Conservation (phyloP, 129 eudicot species). For the Flaveria robusta region DNA sequence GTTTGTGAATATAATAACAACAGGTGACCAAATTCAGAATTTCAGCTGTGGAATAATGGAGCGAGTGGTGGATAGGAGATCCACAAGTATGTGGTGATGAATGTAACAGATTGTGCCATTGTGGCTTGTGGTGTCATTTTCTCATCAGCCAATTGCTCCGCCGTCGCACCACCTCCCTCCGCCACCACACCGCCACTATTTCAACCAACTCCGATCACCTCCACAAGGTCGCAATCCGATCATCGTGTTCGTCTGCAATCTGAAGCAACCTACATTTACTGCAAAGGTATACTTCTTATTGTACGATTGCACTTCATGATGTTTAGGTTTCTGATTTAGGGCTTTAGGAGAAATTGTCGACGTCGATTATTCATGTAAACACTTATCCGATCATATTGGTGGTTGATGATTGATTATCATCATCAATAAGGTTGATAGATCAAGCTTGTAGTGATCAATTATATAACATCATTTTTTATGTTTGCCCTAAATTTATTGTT, state of each 20-base stretch:
- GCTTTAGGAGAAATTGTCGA: not conserved
- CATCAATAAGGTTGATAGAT: conserved; percentile 14
- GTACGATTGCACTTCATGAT: conserved; percentile 4
- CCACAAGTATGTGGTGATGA: conserved; percentile 28
- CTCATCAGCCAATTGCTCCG: conserved; percentile 24
- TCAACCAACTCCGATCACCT: not conserved
- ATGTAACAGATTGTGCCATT: not conserved
- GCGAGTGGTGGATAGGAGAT: conserved; percentile 20
- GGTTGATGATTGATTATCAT: conserved; percentile 6
- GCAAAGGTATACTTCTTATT: conserved; percentile 13
- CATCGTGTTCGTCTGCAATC: not conserved
- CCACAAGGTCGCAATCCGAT: not conserved
- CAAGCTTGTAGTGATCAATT: conserved; percentile 9
- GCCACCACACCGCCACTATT: not conserved
- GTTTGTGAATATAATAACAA: not conserved
- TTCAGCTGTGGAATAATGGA: conserved; percentile 17
- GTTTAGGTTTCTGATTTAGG: conserved; percentile 6
- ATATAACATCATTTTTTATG: not conserved
- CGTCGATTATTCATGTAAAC: conserved; percentile 3
- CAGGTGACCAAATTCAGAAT: not conserved
- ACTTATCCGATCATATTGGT: conserved; percentile 7
- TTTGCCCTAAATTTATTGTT: not conserved
- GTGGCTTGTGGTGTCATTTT: conserved; percentile 9
- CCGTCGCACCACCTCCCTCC: conserved; percentile 3
- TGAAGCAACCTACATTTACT: conserved; percentile 23